Conservation (phyloP, 768 basidiomycete genomes). For the Neoboletus subvelutipes region DNA sequence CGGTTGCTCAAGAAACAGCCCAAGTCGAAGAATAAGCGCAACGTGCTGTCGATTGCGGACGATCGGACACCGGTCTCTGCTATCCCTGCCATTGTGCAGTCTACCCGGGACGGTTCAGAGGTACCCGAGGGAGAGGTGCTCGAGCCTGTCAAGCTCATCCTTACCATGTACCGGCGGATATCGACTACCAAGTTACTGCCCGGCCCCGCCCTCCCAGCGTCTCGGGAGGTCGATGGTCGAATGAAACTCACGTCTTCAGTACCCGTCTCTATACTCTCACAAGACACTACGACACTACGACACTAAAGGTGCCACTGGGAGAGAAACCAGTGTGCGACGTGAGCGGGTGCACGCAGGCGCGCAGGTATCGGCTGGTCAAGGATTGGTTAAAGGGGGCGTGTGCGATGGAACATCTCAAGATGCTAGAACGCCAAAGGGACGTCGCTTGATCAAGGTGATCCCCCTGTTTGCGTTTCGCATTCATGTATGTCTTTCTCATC, state of each 20-base stretch:
- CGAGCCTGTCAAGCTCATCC: slow-evolving; percentile 38
- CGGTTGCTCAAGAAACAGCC: slow-evolving; percentile 85
- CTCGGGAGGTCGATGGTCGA: slow-evolving; percentile 2
- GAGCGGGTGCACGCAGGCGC: slow-evolving; percentile 49
- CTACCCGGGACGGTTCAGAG: slow-evolving; percentile 32
- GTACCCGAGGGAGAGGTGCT: slow-evolving; percentile 41
- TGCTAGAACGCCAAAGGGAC: slow-evolving; percentile 40
- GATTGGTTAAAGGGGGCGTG: slow-evolving; percentile 62
- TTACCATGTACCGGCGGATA: slow-evolving; percentile 73
- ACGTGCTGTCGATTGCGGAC: slow-evolving; percentile 47
- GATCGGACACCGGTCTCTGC: slow-evolving; percentile 39
- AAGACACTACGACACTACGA: slow-evolving; percentile 1
- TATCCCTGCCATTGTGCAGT: slow-evolving; percentile 28
- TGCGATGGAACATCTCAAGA: slow-evolving; percentile 63
- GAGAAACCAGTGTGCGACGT: slow-evolving; percentile 47
- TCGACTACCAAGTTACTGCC: slow-evolving; percentile 46
- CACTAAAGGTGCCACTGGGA: slow-evolving; percentile 4
- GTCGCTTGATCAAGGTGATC: background rate
- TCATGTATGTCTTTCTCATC: background rate
- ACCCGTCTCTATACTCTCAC: slow-evolving; percentile 36
- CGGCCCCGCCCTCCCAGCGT: slow-evolving; percentile 2
- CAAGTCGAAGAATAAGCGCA: slow-evolving; percentile 60
- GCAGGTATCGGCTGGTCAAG: slow-evolving; percentile 66
- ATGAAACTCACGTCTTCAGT: slow-evolving; percentile 58
- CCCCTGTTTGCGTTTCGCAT: background rate